Base-by-base conservation (phyloP, 176 grass and related monocot species). In the Zoysia japonica region DNA sequence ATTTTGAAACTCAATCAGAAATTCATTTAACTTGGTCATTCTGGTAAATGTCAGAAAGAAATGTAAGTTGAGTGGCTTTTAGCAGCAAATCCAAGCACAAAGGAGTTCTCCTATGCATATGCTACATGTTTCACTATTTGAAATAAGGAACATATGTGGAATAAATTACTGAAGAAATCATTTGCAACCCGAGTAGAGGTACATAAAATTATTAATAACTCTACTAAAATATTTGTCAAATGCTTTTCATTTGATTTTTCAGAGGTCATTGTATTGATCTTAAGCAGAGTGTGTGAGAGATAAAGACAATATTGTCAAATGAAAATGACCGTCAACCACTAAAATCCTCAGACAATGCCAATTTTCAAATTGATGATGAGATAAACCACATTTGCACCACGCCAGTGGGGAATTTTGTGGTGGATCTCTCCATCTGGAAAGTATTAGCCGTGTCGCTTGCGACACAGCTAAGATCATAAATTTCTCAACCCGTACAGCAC, bases 321-420 rank as follows among this genome's bases (percentile, higher is more conserved):
- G 81, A 88, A 76, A 63, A 76, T 56, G 76, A 84, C 56, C 2
- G 3, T 35, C 50, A 80, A 76, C 79, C 11, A 84, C 20, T 39
- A 46, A 41, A 47, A 61, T 73, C 67, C 52, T 44, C n/a, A 71
- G 10, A 63, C 7, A 20, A 62, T 69, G 67, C 19, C 55, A 40
- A 54, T 54, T 68, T 68, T 67, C 80, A 68, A 61, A 59, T 49
- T 67, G 42, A 77, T 77, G 55, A 66, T n/a, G 72, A 68, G 51
- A 44, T 36, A 28, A 28, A 28, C 28, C 28, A 28, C 28, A 28
- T 28, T 28, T 28, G 28, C 28, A 28, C 28, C 28, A 28, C 28
- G 28, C 28, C 28, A 28, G 28, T 28, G 28, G 28, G 28, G 42
- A 66, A 60, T 67, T 79, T 56, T 60, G 41, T 16, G 70, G 48